A percentile compares a stretch with the other conserved stretches of the same genome.
These are phyloP conservation scores for Tuber brumale DNA, from an alignment of 495 filamentous ascomycete species.

Conservation along the genomic window DNA sequence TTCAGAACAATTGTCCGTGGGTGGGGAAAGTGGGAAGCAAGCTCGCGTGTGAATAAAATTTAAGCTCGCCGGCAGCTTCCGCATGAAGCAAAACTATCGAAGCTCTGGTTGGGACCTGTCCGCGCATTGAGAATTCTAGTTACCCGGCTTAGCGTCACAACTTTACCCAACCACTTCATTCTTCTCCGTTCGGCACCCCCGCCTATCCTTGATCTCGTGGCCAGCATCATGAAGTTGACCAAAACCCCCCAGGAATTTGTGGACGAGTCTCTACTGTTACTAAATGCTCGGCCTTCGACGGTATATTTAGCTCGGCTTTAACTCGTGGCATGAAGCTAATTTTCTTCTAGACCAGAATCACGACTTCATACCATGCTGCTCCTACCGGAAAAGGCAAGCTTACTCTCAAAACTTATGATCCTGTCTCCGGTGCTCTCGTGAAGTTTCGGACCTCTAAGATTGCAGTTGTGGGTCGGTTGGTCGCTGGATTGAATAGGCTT, in stretches of 20 bases:
- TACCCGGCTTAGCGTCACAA: background rate
- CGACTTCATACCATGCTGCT: constrained; percentile 38
- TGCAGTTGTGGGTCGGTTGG: constrained; percentile 77
- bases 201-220: background rate
- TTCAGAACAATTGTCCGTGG: background rate
- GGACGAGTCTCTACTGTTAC: constrained; percentile 47
- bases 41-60: background rate
- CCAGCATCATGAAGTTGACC: constrained; percentile 48
- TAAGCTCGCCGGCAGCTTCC: background rate
- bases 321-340: constrained; percentile 8
- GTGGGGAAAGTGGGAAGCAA: background rate
- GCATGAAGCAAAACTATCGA: background rate
- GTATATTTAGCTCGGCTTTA: constrained; percentile 39
- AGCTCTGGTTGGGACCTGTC: constrained; percentile 7
- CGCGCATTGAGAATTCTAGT: background rate
- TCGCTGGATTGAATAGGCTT: constrained; percentile 53
- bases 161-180: constrained; percentile 6
- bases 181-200: background rate
- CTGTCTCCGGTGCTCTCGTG: constrained; percentile 67
- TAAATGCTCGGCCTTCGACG: constrained; percentile 48
- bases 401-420: constrained; percentile 84
- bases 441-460: constrained; percentile 88
- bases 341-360: constrained; percentile 35
- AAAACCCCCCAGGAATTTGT: constrained; percentile 53
- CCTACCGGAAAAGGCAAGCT: constrained; percentile 55